Evolutionary conservation across 108 stramenopile species (phyloP), one percentile per base, ranked within the genome.

Genomic region (Mayamaea pseudoterrestris): DNA sequence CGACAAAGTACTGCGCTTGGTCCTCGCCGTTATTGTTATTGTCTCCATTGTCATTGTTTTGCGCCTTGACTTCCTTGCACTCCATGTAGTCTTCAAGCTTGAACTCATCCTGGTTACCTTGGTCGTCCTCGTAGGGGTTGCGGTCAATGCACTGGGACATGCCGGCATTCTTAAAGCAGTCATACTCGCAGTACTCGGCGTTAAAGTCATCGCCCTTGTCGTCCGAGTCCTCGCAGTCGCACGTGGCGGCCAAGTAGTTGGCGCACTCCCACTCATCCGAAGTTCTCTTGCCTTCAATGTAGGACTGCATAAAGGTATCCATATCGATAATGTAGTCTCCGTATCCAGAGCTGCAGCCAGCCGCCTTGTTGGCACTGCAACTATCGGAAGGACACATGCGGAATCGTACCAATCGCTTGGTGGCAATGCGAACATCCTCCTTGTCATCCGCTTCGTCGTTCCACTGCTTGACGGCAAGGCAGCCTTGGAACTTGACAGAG

Each of bases 311-410:
- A 66, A 70, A 89, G n/a, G 80, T 70, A 41, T 72, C 55, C 77
- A 89, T 76, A 49, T 79, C 82, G 25, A 89, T 74, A 20, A 84
- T 68, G 55, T 89, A 89, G 50, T 89, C 87, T 41, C 87, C 87
- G 52, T 79, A 84, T 40, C 61, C 42, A 6, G 56, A 30, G 28
- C 58, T 61, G 65, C 87, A 89, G 26, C 87, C 87, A 8, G 56
- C 45, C 35, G 65, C 42, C 32, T 50, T 57, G 44, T 54, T 50
- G 46, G 61, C 52, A 17, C 25, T 22, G 54, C 87, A 89, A 42
- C 53, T 47, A 50, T 61, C 54, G 27, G 66, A 13, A n/a, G 82
- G 87, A 55, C 87, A 89, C 24, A 89, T 69, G 18, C 87, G 87
- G 73, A 82, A 89, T 30, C 82, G 79, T 5, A 83, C 82, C 14